phyloP scores from a whole-genome alignment of 2,329 filamentous ascomycete genomes.

The Penicillium sp. region DNA sequence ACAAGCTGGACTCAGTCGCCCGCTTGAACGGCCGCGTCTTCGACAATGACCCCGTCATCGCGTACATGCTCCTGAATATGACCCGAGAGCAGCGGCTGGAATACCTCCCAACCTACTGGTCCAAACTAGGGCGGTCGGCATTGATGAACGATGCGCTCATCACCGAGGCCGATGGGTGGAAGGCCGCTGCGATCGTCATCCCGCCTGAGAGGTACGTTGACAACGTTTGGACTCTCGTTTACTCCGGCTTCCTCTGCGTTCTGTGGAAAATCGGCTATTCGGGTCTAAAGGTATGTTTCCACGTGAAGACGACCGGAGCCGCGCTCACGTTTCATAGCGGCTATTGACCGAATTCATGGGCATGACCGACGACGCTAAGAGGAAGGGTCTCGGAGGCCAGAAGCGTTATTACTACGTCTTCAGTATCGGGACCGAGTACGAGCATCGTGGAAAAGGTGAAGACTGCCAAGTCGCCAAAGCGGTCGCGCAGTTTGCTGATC shows the following conservation, averaged over 20 bases:
- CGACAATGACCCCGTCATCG: conserved; percentile 20
- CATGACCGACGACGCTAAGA: conserved; percentile 23
- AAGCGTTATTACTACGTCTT: conserved; percentile 25
- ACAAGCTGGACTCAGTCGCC: conserved; percentile 15
- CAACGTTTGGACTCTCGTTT: conserved; percentile 19
- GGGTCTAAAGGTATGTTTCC: conserved; percentile 16
- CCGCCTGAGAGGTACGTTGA: conserved; percentile 18
- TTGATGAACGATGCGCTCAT: conserved; percentile 22
- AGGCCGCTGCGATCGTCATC: conserved; percentile 21
- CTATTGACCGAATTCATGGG: conserved; percentile 22
- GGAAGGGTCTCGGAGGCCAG: conserved; percentile 18
- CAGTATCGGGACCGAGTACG: conserved; percentile 22
- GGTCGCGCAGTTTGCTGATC: not conserved
- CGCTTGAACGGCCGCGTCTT: conserved; percentile 22
- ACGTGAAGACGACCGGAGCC: not conserved
- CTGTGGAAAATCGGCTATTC: conserved; percentile 19
- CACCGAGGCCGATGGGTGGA: conserved; percentile 24
- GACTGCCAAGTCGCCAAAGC: not conserved
- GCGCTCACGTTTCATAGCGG: conserved; percentile 9
- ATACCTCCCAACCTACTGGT: conserved; percentile 23
- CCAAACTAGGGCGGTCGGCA: conserved; percentile 18
- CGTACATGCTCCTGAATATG: conserved; percentile 23
- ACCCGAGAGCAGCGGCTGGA: conserved; percentile 16
- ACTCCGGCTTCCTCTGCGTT: conserved; percentile 19
- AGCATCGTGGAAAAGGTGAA: conserved; percentile 24